A percentile compares a stretch with the other conserved stretches of the same genome.
Evolutionary conservation across 1,139 yeast species (phyloP).

Genomic region (Geotrichum australiense): DNA sequence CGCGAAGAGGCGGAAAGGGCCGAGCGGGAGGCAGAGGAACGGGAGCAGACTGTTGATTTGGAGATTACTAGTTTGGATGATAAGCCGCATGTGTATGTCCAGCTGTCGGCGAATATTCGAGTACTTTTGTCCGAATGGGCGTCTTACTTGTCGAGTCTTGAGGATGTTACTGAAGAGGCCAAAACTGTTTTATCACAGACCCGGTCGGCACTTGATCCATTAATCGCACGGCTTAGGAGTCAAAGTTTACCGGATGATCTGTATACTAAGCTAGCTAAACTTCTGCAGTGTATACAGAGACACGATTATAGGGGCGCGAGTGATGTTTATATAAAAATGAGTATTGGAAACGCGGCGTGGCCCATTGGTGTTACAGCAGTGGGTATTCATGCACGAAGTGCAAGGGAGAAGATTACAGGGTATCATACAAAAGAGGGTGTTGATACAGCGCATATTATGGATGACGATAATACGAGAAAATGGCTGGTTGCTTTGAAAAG

Average conservation of each 20-base stretch:
- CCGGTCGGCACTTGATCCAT: conserved; percentile 51
- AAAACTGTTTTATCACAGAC: conserved; percentile 43
- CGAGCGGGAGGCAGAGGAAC: conserved; percentile 22
- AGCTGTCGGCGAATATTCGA: conserved; percentile 45
- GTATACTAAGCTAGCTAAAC: conserved; percentile 53
- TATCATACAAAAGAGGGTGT: conserved; percentile 20
- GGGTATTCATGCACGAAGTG: conserved; percentile 71
- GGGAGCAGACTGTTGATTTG: conserved; percentile 14
- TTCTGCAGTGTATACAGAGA: conserved; percentile 53
- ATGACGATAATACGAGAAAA: conserved; percentile 62
- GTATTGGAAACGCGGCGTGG: conserved; percentile 89
- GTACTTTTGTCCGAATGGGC: conserved; percentile 45
- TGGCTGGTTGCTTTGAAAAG: conserved; percentile 77
- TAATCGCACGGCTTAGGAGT: conserved; percentile 53
- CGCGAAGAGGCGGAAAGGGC: conserved; percentile 25
- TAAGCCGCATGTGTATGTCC: conserved; percentile 36
- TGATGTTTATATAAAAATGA: conserved; percentile 65
- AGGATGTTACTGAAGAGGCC: conserved; percentile 21
- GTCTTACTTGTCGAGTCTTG: conserved; percentile 19
- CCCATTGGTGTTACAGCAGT: conserved; percentile 80
- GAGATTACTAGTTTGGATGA: conserved; percentile 35
- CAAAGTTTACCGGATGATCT: conserved; percentile 41
- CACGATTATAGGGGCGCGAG: conserved; percentile 50
- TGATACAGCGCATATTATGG: conserved; percentile 63
- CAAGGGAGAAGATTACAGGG: conserved; percentile 42